phyloP scores from a whole-genome alignment of 768 basidiomycete species.

The Mycena albidolilacea region DNA sequence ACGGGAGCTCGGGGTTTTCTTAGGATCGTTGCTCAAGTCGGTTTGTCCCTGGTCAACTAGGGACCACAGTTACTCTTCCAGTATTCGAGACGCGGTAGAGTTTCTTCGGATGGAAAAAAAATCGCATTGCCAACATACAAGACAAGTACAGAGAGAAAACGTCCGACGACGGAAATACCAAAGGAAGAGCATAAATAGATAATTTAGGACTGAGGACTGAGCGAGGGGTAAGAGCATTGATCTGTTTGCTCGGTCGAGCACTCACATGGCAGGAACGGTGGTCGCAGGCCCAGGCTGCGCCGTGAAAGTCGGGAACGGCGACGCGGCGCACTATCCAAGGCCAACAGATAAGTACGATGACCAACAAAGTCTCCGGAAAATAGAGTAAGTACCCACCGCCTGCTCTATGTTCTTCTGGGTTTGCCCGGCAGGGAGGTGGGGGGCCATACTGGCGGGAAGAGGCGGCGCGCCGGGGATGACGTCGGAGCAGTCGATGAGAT shows the following conservation, averaged over 20 bases:
- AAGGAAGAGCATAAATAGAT: neutral
- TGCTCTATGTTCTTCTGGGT: neutral
- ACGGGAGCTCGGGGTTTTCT: no score
- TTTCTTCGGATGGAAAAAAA: no score
- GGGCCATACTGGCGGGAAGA: neutral
- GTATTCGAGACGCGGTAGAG: no score
- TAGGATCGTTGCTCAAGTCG: no score
- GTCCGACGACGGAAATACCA: no score
- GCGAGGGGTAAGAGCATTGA: neutral
- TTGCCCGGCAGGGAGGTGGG: neutral
- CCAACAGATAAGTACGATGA: no score
- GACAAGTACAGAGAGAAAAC: no score
- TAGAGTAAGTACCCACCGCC: neutral
- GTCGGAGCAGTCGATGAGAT: conserved; percentile 18
- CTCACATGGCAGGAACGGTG: conserved; percentile 29
- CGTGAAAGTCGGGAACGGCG: conserved; percentile 38
- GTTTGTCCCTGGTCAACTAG: no score
- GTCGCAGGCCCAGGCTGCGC: conserved; percentile 35
- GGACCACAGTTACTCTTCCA: no score
- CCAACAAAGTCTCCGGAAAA: neutral
- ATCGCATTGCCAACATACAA: no score
- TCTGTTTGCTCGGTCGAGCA: neutral
- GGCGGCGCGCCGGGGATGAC: conserved; percentile 2
- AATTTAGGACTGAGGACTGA: neutral
- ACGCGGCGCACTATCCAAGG: conserved; percentile 19